Base-by-base conservation (phyloP, 495 filamentous ascomycete genomes). In the Trichoderma orchidacearum region DNA sequence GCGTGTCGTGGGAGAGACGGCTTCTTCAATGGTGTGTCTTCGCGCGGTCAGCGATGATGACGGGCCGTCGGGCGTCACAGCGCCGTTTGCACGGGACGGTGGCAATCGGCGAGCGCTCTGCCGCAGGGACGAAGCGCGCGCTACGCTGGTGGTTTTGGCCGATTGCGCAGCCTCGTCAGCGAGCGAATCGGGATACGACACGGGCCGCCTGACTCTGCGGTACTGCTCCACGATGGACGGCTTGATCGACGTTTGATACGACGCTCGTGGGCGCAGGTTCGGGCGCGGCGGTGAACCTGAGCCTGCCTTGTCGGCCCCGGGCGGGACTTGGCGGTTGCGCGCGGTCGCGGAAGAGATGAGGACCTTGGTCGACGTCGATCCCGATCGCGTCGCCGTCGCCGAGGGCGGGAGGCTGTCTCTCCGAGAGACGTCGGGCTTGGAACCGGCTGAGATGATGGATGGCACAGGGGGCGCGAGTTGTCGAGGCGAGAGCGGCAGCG, bases 151-250 rank as follows among this genome's bases (percentile, higher is more conserved):
- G 28, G 28, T n/a, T 30, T 30, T 53, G 1, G 48, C 11, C 5
- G 51, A 21, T 23, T 53, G 28, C 51, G 51, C 51, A 30, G 51
- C 51, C 18, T 30, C 51, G 51, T 30, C 27, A 28, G 58, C 56
- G 17, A 64, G 62, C 4, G 63, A 59, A 51, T 72, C 70, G 55
- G 71, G 61, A 58, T 68, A 67, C 28, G 73, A 76, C 29, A 68
- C 62, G 34, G 74, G 69, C 31, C 73, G 70, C 59, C 71, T 71
- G 63, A 57, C 53, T 41, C 50, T 55, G 28, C 8, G 60, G 59
- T 51, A 62, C 51, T 53, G 63, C 58, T 35, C 56, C 57, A 56
- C 54, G 63, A 23, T 31, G 56, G 63, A 56, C 51, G 58, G 38
- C 53, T 72, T 68, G 45, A 68, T 66, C 38, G 72, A 68, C 18